Evolutionary conservation across 139 green algal species (phyloP).

Genomic region (Eudorina sp.): DNA sequence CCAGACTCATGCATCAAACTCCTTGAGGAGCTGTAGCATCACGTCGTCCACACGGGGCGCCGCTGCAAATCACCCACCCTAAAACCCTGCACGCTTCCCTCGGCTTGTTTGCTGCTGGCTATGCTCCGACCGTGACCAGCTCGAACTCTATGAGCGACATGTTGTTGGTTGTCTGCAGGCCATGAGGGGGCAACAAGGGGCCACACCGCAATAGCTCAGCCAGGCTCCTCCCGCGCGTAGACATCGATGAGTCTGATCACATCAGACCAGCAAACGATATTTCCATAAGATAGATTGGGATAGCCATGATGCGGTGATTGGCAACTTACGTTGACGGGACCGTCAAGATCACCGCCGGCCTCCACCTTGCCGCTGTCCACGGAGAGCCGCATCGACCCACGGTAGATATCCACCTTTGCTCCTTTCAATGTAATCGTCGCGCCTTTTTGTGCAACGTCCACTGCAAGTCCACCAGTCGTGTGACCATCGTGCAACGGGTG

Average conservation of each 20-base stretch:
- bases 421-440: slow-evolving; percentile 81
- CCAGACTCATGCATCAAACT: no score
- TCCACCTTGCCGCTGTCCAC: slow-evolving; percentile 86
- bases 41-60: no score
- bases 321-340: slow-evolving; percentile 7
- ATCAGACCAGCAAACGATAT: no score
- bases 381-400: slow-evolving; percentile 88
- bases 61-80: no score
- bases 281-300: no score
- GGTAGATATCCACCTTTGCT: slow-evolving; percentile 94
- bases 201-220: no score
- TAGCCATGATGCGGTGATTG: no score
- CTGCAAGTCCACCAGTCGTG: slow-evolving; percentile 61
- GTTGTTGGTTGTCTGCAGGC: slow-evolving; percentile 86
- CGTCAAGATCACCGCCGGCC: slow-evolving; percentile 22
- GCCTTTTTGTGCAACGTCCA: slow-evolving; percentile 81
- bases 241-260: no score
- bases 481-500: neutral
- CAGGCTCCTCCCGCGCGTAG: no score
- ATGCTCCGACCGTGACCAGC: slow-evolving; percentile 63
- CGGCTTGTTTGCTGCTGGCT: no score
- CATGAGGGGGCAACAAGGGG: neutral
- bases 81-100: no score
- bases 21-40: no score
- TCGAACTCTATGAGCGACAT: slow-evolving; percentile 93